phyloP scores from a whole-genome alignment of 768 basidiomycete genomes.

The Neoboletus brunneissimus region DNA sequence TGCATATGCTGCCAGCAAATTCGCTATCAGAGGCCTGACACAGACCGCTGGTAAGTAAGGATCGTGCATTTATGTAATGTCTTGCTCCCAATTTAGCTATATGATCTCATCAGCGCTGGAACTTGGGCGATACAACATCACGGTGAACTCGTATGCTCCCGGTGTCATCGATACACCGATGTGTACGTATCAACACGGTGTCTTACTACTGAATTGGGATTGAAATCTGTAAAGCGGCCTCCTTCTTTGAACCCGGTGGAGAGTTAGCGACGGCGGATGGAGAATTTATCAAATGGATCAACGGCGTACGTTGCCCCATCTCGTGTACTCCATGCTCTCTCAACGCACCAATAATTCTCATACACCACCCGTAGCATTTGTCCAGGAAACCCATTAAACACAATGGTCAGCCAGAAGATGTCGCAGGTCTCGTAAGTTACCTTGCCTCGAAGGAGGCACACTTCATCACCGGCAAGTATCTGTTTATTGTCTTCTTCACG shows the following conservation, averaged over 20 bases:
- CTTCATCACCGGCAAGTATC: conserved; percentile 34
- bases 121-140: conserved; percentile 34
- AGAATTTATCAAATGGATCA: not conserved
- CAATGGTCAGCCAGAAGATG: conserved; percentile 31
- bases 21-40: conserved; percentile 41
- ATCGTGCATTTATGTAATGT: not conserved
- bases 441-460: conserved; percentile 37
- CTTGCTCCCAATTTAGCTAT: not conserved
- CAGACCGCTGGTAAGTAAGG: conserved; percentile 38
- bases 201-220: not conserved
- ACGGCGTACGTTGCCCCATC: conserved; percentile 1
- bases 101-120: conserved; percentile 21
- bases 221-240: not conserved
- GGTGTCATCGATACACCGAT: conserved; percentile 31
- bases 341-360: not conserved
- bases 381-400: conserved; percentile 6
- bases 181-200: conserved; percentile 21
- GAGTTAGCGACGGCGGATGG: not conserved
- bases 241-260: not conserved
- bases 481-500: not conserved
- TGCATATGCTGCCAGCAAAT: conserved; percentile 39
- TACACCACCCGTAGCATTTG: not conserved
- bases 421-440: conserved; percentile 37
- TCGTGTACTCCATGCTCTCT: not conserved
- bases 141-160: conserved; percentile 42